Conservation (phyloP, 441 rosid species). For the Corymbia citriodora region DNA sequence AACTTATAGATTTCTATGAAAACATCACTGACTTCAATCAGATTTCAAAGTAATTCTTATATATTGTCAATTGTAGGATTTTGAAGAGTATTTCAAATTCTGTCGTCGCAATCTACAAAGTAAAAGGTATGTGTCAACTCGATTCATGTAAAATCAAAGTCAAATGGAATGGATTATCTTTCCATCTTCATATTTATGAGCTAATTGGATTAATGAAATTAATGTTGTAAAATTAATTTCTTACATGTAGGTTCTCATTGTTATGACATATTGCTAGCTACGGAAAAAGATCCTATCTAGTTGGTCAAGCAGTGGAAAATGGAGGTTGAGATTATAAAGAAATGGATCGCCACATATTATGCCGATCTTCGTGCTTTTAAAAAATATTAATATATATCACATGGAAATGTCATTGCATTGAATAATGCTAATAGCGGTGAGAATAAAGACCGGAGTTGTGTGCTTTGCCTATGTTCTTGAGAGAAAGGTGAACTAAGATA, state of each 20-base stretch:
- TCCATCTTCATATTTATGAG: background rate
- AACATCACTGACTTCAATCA: background rate
- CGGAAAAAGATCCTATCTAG: background rate
- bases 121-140: background rate
- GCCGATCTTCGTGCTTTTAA: background rate
- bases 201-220: background rate
- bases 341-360: background rate
- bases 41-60: background rate
- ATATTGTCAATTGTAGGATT: background rate
- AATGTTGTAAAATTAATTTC: background rate
- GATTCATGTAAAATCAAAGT: background rate
- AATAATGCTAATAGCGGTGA: background rate
- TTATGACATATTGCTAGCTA: background rate
- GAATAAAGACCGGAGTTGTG: background rate
- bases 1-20: background rate
- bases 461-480: background rate
- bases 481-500: background rate
- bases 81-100: background rate
- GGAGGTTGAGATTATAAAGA: background rate
- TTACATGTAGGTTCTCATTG: background rate
- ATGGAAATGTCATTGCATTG: background rate
- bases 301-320: background rate
- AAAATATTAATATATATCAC: background rate
- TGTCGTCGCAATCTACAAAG: background rate
- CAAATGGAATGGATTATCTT: slow-evolving; percentile 16